Conservation (phyloP, 371 early-diverging fungal genomes). For the Funneliformis caledonium region DNA sequence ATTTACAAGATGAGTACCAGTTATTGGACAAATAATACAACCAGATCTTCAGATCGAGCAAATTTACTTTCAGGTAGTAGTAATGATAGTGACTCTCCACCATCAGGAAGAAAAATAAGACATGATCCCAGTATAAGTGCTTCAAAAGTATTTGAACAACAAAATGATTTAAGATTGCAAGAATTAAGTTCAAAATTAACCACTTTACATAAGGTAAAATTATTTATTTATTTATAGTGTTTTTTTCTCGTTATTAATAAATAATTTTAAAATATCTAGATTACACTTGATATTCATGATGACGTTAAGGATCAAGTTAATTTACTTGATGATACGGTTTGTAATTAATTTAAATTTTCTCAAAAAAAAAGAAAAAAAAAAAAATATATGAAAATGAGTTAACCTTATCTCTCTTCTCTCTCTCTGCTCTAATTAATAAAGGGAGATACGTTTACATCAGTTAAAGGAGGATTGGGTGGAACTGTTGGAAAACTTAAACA, state of each 20-base stretch:
- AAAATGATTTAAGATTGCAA: slow-evolving; percentile 31
- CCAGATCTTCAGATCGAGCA: slow-evolving; percentile 17
- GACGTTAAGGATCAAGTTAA: slow-evolving; percentile 34
- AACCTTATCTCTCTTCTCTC: not conserved
- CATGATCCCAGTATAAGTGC: not conserved
- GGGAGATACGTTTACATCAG: slow-evolving; percentile 14
- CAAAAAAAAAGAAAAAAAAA: not conserved
- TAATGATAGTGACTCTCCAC: not conserved
- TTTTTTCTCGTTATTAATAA: not conserved
- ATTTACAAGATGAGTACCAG: not conserved
- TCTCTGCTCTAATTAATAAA: not conserved
- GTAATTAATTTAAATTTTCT: not conserved
- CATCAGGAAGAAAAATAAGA: not conserved
- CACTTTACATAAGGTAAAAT: slow-evolving; percentile 33
- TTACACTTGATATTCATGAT: slow-evolving; percentile 35
- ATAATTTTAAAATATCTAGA: not conserved
- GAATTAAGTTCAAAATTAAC: slow-evolving; percentile 36
- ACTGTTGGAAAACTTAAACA: slow-evolving; percentile 12
- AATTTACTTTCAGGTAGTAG: slow-evolving; percentile 6
- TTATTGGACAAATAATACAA: not conserved
- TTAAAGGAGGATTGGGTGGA: slow-evolving; percentile 5
- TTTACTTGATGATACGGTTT: slow-evolving; percentile 29
- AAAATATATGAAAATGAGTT: too few relatives aligned
- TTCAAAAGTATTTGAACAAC: slow-evolving; percentile 12
- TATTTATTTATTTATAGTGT: not conserved